Evolutionary conservation across 176 grass and related monocot species (phyloP).

Genomic region (Triticum timopheevii): DNA sequence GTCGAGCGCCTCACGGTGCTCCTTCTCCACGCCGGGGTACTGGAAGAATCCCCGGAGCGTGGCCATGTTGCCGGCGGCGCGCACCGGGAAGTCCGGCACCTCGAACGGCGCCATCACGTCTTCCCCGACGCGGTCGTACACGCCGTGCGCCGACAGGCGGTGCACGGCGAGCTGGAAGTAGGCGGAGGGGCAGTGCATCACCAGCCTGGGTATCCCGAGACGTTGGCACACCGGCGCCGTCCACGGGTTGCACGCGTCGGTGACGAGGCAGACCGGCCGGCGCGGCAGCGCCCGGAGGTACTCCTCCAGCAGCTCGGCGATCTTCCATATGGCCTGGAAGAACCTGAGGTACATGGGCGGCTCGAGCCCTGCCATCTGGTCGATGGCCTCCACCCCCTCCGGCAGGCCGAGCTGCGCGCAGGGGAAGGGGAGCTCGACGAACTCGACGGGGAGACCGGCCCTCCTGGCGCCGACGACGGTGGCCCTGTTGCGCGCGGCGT

Average conservation of each 20-base stretch:
- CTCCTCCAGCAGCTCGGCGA: slow-evolving; percentile 34
- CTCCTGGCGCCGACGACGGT: slow-evolving; percentile 3
- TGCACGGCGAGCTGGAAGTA: slow-evolving; percentile 39
- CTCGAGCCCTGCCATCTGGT: neutral
- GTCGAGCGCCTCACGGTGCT: neutral
- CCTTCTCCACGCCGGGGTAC: neutral
- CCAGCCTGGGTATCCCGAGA: slow-evolving; percentile 25
- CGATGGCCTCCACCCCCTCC: slow-evolving; percentile 36
- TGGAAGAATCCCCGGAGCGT: slow-evolving; percentile 41
- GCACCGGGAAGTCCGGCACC: slow-evolving; percentile 43
- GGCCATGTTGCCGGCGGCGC: slow-evolving; percentile 17
- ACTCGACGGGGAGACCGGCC: slow-evolving; percentile 28
- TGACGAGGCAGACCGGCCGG: slow-evolving; percentile 31
- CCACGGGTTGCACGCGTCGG: slow-evolving; percentile 38
- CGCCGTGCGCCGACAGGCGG: neutral
- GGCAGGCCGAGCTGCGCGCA: slow-evolving; percentile 28
- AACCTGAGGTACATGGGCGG: neutral
- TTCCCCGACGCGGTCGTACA: slow-evolving; percentile 25
- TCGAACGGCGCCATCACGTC: slow-evolving; percentile 32
- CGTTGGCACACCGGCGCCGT: neutral
- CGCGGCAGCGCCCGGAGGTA: slow-evolving; percentile 21
- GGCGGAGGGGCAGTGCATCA: slow-evolving; percentile 36
- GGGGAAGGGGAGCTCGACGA: slow-evolving; percentile 44
- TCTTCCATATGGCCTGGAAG: slow-evolving; percentile 15
- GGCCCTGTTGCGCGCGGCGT: slow-evolving; percentile 39